These are phyloP conservation scores for Aspergillus viridinutans DNA, from an alignment of 2,329 filamentous ascomycete genomes.

Conservation along the genomic window DNA sequence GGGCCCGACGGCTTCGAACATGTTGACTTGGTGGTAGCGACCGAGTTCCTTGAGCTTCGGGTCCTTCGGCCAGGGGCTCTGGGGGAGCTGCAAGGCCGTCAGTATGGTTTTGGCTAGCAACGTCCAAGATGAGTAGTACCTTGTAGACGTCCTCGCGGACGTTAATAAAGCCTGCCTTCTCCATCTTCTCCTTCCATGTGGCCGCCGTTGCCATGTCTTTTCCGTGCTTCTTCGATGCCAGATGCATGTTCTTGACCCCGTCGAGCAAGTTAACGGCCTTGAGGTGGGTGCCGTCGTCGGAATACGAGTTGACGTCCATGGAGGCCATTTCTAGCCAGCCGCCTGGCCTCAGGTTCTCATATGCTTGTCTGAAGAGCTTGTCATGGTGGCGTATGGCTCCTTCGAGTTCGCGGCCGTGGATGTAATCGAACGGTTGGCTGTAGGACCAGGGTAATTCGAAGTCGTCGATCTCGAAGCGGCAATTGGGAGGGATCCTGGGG, in stretches of 20 bases:
- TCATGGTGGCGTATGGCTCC: constrained; percentile 26
- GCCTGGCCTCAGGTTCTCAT: constrained; percentile 21
- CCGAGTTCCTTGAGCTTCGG: constrained; percentile 52
- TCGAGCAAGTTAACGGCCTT: constrained; percentile 21
- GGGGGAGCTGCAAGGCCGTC: constrained; percentile 38
- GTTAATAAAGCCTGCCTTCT: constrained; percentile 52
- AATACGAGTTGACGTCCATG: constrained; percentile 91
- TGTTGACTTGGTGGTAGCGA: constrained; percentile 31
- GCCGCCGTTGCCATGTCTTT: constrained; percentile 29
- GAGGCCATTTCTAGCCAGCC: constrained; percentile 46
- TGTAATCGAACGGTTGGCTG: constrained; percentile 26
- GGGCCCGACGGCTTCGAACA: constrained; percentile 33
- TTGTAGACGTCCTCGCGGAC: constrained; percentile 48
- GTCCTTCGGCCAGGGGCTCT: constrained; percentile 51
- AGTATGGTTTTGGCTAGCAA: constrained; percentile 2
- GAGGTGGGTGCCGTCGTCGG: constrained; percentile 40
- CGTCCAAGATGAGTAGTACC: constrained; percentile 10
- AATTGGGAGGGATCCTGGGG: constrained; percentile 30
- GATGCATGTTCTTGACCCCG: constrained; percentile 26
- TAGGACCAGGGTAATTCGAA: constrained; percentile 29
- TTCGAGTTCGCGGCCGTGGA: constrained; percentile 30
- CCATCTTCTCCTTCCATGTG: constrained; percentile 41
- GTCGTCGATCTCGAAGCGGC: constrained; percentile 31
- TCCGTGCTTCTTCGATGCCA: constrained; percentile 27
- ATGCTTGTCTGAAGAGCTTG: constrained; percentile 22